Evolutionary conservation across 2,329 filamentous ascomycete genomes (phyloP).

Genomic region (Fusarium solani-melongenae): DNA sequence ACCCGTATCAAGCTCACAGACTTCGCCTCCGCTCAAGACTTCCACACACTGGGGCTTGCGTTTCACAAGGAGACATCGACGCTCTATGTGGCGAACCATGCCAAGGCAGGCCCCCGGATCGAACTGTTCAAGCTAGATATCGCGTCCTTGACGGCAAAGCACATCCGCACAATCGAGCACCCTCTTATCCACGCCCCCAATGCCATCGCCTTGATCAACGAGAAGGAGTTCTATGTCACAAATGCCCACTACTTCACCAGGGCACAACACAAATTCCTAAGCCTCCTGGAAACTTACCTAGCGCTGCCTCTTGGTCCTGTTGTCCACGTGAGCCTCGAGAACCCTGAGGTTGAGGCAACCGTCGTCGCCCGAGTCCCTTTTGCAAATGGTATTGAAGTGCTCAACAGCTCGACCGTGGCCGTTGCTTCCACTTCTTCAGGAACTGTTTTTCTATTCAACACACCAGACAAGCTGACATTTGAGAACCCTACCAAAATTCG

Average conservation of each 20-base stretch:
- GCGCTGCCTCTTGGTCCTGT: slow-evolving; percentile 48
- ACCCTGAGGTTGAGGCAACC: slow-evolving; percentile 23
- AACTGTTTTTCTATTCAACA: slow-evolving; percentile 23
- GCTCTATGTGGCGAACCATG: slow-evolving; percentile 53
- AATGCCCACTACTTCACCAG: slow-evolving; percentile 53
- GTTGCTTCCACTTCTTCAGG: slow-evolving; percentile 49
- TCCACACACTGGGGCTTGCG: slow-evolving; percentile 55
- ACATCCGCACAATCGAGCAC: slow-evolving; percentile 51
- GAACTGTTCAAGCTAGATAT: slow-evolving; percentile 54
- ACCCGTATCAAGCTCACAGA: slow-evolving; percentile 32
- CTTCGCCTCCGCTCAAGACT: slow-evolving; percentile 44
- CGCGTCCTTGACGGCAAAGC: slow-evolving; percentile 46
- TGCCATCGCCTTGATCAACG: slow-evolving; percentile 49
- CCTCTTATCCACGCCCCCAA: slow-evolving; percentile 54
- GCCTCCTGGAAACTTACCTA: slow-evolving; percentile 49
- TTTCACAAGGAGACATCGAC: slow-evolving; percentile 49
- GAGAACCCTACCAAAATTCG: slow-evolving; percentile 4
- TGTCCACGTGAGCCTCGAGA: slow-evolving; percentile 48
- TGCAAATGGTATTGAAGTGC: slow-evolving; percentile 54
- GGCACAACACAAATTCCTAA: slow-evolving; percentile 38
- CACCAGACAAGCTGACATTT: not conserved
- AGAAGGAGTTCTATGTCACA: slow-evolving; percentile 53
- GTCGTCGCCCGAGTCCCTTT: slow-evolving; percentile 51
- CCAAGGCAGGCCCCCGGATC: slow-evolving; percentile 48
- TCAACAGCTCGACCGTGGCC: slow-evolving; percentile 52